A percentile compares a stretch with the other conserved stretches of the same genome.
Evolutionary conservation across 306 rosid genomes (phyloP).

Genomic region (Prunus mira): DNA sequence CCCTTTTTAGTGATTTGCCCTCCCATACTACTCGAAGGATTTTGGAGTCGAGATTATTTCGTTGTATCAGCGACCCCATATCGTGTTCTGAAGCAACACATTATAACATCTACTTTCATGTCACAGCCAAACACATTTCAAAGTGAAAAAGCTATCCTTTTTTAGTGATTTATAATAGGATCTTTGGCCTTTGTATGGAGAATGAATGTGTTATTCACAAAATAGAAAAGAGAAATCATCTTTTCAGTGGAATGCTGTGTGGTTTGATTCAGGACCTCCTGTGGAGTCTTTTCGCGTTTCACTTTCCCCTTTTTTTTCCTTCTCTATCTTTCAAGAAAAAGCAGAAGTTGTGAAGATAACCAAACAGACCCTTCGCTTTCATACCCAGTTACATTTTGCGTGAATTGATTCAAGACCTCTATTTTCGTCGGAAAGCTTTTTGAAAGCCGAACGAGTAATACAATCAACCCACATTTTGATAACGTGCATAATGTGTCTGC

Average conservation of each 20-base stretch:
- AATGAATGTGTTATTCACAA: slow-evolving; percentile 24
- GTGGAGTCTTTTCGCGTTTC: no score
- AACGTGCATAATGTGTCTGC: no score
- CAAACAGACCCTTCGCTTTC: no score
- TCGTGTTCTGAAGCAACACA: background rate
- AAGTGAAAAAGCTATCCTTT: background rate
- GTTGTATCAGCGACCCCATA: background rate
- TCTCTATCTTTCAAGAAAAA: no score
- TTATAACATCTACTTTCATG: background rate
- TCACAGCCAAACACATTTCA: background rate
- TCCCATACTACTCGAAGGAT: background rate
- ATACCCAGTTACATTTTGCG: no score
- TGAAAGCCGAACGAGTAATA: no score
- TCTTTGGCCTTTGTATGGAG: slow-evolving; percentile 17
- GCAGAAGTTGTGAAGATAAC: no score
- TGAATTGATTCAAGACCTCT: background rate
- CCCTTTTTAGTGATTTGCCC: background rate
- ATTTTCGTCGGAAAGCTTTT: no score
- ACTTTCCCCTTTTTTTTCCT: no score
- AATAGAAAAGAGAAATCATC: background rate
- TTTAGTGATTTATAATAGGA: background rate
- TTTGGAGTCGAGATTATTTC: background rate
- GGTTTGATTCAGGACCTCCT: background rate
- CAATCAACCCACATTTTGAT: no score
- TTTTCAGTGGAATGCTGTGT: background rate